Conservation (phyloP, 768 basidiomycete species). For the Filobasidium wieringae region DNA sequence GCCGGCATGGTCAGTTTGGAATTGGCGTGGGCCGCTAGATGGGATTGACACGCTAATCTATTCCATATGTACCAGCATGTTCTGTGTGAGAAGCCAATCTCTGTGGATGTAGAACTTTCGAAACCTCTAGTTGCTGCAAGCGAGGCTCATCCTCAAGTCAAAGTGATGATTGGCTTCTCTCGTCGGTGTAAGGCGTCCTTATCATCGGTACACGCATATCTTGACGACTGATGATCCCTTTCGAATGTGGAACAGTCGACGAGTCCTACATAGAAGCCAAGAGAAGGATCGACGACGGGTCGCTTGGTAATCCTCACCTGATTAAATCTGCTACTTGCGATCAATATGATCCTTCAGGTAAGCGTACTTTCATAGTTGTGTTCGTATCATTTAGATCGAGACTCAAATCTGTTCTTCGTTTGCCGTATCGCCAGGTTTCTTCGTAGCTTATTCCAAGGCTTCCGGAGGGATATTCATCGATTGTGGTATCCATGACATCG, state of each 20-base stretch:
- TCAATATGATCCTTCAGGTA: slow-evolving; percentile 12
- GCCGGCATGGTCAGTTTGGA: slow-evolving; percentile 14
- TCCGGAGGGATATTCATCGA: slow-evolving; percentile 20
- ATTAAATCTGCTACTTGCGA: slow-evolving; percentile 20
- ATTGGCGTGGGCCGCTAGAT: not conserved
- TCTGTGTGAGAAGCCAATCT: slow-evolving; percentile 22
- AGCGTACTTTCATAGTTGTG: not conserved
- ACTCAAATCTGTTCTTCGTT: too few relatives aligned
- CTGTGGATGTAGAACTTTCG: slow-evolving; percentile 11
- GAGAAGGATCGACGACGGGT: slow-evolving; percentile 9
- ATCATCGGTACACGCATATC: too few relatives aligned
- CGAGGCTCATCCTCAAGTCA: slow-evolving; percentile 12
- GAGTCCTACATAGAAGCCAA: slow-evolving; percentile 14
- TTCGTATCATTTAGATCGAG: too few relatives aligned
- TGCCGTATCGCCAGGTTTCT: slow-evolving; percentile 15
- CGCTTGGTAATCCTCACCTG: slow-evolving; percentile 15
- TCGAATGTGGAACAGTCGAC: slow-evolving; percentile 10
- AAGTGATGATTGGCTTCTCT: slow-evolving; percentile 19
- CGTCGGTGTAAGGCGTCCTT: slow-evolving; percentile 18
- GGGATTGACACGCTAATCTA: too few relatives aligned
- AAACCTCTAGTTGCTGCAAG: slow-evolving; percentile 13
- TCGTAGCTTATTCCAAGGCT: slow-evolving; percentile 15
- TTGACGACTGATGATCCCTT: not conserved
- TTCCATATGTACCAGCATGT: slow-evolving; percentile 13
- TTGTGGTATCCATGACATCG: slow-evolving; percentile 22